Percentiles rank a stretch among this genome's conserved stretches.
Conservation (phyloP, 2,329 filamentous ascomycete species). For the Sporothrix humicola region DNA sequence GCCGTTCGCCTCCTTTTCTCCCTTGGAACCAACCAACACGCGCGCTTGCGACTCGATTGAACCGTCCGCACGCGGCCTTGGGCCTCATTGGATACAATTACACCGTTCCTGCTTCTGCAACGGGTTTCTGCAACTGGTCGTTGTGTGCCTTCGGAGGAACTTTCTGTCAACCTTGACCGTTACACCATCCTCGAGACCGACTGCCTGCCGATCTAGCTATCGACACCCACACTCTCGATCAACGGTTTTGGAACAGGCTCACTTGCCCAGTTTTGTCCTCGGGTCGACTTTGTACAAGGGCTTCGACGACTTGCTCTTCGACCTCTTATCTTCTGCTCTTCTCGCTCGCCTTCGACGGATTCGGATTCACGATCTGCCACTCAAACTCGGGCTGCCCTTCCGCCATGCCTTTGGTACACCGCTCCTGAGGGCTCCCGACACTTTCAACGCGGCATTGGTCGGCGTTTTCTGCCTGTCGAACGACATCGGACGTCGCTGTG, state of each 20-base stretch:
- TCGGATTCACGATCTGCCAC: neutral
- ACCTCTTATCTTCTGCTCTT: neutral
- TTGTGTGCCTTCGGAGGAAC: neutral
- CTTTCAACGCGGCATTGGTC: slow-evolving; percentile 16
- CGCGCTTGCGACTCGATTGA: neutral
- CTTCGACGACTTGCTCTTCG: neutral
- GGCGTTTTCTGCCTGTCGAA: neutral
- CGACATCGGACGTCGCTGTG: neutral
- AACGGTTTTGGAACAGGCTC: neutral
- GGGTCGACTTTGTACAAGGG: neutral
- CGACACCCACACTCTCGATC: neutral
- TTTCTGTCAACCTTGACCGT: neutral
- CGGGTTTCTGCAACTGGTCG: neutral
- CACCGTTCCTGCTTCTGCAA: neutral
- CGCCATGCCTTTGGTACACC: slow-evolving; percentile 32
- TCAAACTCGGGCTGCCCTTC: neutral
- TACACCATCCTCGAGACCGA: neutral
- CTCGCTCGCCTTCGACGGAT: slow-evolving; percentile 12
- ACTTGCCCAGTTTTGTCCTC: neutral
- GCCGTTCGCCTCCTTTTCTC: slow-evolving; percentile 27
- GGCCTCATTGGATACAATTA: slow-evolving; percentile 19
- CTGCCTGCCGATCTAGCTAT: slow-evolving; percentile 13
- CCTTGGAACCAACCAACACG: slow-evolving; percentile 24
- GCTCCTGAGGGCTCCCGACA: slow-evolving; percentile 26
- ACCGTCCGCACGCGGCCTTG: slow-evolving; percentile 12